These are phyloP conservation scores for Diatrype stigma DNA, from an alignment of 2,329 filamentous ascomycete genomes.

Conservation along the genomic window DNA sequence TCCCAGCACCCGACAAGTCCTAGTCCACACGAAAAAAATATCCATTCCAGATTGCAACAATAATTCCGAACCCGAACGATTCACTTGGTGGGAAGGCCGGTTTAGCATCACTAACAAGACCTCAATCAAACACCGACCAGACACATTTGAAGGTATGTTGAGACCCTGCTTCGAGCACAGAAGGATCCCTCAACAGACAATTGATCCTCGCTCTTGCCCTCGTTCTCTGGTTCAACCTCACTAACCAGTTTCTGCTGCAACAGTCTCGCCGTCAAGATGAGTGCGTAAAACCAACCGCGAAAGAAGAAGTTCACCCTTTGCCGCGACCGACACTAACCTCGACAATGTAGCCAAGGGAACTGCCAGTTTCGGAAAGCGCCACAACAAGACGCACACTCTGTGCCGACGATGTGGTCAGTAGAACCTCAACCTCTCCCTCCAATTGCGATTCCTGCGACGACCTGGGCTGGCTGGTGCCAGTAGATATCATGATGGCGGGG, in stretches of 20 bases:
- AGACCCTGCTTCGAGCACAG: background rate
- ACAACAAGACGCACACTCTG: conserved; percentile 98
- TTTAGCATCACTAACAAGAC: background rate
- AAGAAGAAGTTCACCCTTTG: conserved; percentile 6
- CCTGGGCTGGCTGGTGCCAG: too few species aligned
- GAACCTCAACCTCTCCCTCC: conserved; percentile 3
- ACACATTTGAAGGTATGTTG: background rate
- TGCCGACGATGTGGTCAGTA: conserved; percentile 96
- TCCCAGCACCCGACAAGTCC: background rate
- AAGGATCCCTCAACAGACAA: background rate
- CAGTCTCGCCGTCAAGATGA: conserved; percentile 31
- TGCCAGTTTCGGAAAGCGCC: conserved; percentile 52
- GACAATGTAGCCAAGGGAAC: conserved; percentile 31
- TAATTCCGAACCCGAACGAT: background rate
- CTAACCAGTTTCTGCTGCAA: conserved; percentile 10
- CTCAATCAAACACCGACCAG: background rate
- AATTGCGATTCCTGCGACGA: conserved; percentile 7
- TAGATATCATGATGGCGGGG: too few species aligned
- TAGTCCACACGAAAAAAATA: conserved; percentile 1
- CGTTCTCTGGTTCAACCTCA: too few species aligned
- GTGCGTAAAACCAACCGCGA: conserved; percentile 21
- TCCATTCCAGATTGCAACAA: background rate
- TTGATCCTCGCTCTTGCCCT: too few species aligned
- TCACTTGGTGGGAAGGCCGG: too few species aligned
- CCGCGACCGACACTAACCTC: conserved; percentile 20